Conservation (phyloP, 208 protist species). For the Leishmania mexicana region DNA sequence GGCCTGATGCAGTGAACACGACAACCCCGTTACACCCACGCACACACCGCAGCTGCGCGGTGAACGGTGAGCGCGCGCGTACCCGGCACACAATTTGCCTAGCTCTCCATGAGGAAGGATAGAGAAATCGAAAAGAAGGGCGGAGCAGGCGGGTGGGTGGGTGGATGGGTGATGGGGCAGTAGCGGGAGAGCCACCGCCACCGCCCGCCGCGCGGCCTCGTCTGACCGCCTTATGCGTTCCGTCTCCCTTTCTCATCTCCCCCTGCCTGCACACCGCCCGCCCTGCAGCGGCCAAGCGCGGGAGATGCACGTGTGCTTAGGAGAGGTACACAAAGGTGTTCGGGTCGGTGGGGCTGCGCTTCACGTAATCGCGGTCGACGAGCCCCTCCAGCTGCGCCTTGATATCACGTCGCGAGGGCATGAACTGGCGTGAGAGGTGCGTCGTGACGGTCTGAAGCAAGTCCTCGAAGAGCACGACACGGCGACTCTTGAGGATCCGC, state of each 20-base stretch:
- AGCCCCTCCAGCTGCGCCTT: slow-evolving; percentile 74
- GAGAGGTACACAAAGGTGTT: slow-evolving; percentile 66
- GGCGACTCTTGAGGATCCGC: slow-evolving; percentile 70
- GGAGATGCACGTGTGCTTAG: slow-evolving; percentile 11
- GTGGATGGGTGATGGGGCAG: not conserved
- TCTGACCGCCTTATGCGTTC: not conserved
- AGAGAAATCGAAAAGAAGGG: not conserved
- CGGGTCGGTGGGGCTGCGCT: slow-evolving; percentile 38
- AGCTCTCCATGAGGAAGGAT: not conserved
- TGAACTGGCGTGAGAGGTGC: slow-evolving; percentile 64
- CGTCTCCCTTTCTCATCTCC: not conserved
- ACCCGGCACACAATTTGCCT: not conserved
- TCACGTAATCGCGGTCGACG: slow-evolving; percentile 68
- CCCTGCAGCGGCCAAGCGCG: not conserved
- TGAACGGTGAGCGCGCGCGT: not conserved
- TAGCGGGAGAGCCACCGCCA: not conserved
- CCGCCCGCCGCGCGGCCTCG: not conserved
- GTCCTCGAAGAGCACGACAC: slow-evolving; percentile 54
- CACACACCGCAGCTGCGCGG: not conserved
- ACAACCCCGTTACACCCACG: not conserved
- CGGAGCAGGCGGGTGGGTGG: not conserved
- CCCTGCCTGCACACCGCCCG: not conserved
- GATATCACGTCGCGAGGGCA: slow-evolving; percentile 44
- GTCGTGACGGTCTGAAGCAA: slow-evolving; percentile 46
- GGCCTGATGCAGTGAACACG: not conserved